These are phyloP conservation scores for Rhizomucor pusillus DNA, from an alignment of 371 early-diverging fungal genomes.

Conservation along the genomic window DNA sequence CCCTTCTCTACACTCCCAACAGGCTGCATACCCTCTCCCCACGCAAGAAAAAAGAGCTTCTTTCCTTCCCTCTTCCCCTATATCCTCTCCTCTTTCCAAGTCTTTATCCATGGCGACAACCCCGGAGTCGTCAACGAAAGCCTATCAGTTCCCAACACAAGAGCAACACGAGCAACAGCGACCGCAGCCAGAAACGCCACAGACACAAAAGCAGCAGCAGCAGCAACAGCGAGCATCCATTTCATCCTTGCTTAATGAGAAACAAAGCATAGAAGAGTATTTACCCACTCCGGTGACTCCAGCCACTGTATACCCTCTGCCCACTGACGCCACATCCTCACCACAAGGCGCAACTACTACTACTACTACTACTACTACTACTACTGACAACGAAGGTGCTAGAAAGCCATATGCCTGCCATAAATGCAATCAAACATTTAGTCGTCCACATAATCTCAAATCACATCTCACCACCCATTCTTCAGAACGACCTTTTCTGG, in stretches of 20 bases:
- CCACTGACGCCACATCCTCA: conserved; percentile 3
- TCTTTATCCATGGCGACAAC: too few relatives aligned
- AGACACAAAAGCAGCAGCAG: not conserved
- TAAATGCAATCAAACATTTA: conserved; percentile 39
- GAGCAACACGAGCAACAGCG: not conserved
- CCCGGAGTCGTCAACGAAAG: too few relatives aligned
- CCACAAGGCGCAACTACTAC: not conserved
- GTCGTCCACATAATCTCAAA: conserved; percentile 43
- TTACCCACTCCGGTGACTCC: conserved; percentile 9
- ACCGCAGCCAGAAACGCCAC: conserved; percentile 1
- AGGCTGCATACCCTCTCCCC: not conserved
- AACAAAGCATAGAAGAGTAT: not conserved
- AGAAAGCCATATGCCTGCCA: conserved; percentile 26
- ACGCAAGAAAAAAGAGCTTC: not conserved
- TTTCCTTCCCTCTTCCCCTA: not conserved
- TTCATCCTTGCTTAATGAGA: conserved; percentile 7
- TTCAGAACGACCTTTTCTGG: conserved; percentile 39
- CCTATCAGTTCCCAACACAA: too few relatives aligned
- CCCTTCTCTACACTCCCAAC: too few relatives aligned
- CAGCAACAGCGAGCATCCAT: not conserved
- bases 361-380: not conserved
- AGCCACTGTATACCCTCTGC: not conserved
- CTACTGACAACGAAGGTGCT: not conserved
- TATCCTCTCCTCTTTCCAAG: not conserved
- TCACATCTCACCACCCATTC: conserved; percentile 48